These are phyloP conservation scores for Comarum palustre DNA, from an alignment of 306 rosid genomes.

Conservation along the genomic window DNA sequence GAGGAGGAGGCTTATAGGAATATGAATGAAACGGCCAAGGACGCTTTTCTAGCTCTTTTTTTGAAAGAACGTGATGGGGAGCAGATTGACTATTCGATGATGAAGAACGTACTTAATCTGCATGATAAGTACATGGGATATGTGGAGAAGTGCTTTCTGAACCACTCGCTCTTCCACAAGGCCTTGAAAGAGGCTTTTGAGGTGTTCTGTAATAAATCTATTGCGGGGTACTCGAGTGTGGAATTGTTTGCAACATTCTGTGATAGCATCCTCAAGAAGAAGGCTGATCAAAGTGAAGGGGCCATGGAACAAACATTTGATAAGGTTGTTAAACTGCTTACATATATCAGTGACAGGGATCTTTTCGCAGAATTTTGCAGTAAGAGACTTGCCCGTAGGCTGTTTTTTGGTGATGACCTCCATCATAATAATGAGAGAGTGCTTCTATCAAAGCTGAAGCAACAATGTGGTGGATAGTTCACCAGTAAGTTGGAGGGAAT, in stretches of 20 bases:
- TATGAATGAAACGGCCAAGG: constrained; percentile 37
- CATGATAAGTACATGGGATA: constrained; percentile 66
- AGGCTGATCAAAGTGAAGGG: constrained; percentile 20
- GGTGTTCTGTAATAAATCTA: constrained; percentile 43
- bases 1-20: constrained; percentile 47
- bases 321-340: constrained; percentile 55
- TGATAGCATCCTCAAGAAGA: constrained; percentile 40
- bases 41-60: constrained; percentile 46
- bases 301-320: constrained; percentile 58
- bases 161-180: constrained; percentile 56
- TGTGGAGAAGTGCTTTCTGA: constrained; percentile 53
- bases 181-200: constrained; percentile 47
- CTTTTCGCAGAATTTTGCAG: constrained; percentile 45
- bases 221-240: constrained; percentile 46
- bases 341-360: constrained; percentile 45
- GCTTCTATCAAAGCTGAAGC: constrained; percentile 39
- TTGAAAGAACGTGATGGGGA: constrained; percentile 73
- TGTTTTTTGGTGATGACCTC: constrained; percentile 25
- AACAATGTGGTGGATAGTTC: constrained; percentile 44
- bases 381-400: constrained; percentile 45
- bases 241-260: constrained; percentile 40
- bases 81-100: constrained; percentile 54
- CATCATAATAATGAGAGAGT: constrained; percentile 41
- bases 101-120: constrained; percentile 63
- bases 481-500: constrained; percentile 50